Evolutionary conservation across 352 stramenopile species (phyloP).

Genomic region (Chrysophaeum taylorii): DNA sequence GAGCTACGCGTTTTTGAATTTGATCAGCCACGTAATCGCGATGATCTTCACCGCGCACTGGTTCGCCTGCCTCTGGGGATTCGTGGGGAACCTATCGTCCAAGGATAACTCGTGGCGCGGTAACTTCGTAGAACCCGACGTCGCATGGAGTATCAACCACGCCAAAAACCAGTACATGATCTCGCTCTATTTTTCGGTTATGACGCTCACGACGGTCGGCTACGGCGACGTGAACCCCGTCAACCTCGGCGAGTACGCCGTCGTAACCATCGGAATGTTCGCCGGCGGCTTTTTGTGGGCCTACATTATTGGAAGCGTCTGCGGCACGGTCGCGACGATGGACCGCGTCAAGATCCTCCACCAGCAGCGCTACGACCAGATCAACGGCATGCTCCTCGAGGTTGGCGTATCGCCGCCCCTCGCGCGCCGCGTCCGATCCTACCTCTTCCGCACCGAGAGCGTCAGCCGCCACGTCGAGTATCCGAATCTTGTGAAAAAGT

Average conservation of each 20-base stretch:
- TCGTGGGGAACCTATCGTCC: background rate
- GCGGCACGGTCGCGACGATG: constrained; percentile 19
- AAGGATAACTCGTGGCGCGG: background rate
- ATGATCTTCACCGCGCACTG: constrained; percentile 26
- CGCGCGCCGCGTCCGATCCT: constrained; percentile 17
- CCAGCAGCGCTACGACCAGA: constrained; percentile 21
- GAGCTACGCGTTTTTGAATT: background rate
- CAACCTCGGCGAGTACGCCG: constrained; percentile 19
- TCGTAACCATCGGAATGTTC: constrained; percentile 25
- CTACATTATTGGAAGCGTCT: constrained; percentile 29
- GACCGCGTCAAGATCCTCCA: constrained; percentile 17
- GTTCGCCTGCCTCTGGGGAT: constrained; percentile 24
- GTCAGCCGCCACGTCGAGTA: constrained; percentile 21
- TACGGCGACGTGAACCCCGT: constrained; percentile 23
- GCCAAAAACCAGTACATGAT: constrained; percentile 20
- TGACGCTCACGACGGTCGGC: constrained; percentile 31
- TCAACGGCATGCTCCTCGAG: constrained; percentile 30
- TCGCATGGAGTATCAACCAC: background rate
- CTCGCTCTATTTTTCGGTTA: constrained; percentile 24
- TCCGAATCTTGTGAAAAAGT: constrained; percentile 12
- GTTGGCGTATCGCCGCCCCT: constrained; percentile 4
- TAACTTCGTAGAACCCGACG: background rate
- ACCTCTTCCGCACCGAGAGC: constrained; percentile 17
- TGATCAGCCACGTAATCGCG: constrained; percentile 23
- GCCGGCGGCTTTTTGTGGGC: constrained; percentile 24